Conservation (phyloP, 176 grass and related monocot genomes). For the Otatea glauca region DNA sequence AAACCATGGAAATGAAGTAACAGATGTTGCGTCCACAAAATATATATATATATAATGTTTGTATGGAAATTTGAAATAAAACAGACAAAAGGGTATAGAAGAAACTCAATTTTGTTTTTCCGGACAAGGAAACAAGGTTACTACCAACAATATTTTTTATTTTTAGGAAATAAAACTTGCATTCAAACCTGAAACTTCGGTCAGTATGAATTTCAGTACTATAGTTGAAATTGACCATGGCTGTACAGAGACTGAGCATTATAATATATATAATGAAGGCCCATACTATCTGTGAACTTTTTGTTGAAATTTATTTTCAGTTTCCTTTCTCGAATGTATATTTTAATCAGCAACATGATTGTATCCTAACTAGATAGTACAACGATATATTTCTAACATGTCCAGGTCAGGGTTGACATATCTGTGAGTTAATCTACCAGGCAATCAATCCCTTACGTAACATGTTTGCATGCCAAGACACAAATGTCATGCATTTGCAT, state of each 20-base stretch:
- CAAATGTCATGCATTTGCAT: background rate
- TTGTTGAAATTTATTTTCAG: background rate
- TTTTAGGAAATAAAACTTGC: background rate
- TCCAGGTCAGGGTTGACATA: conserved; percentile 12
- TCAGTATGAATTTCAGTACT: background rate
- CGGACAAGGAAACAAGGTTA: background rate
- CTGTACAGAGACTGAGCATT: background rate
- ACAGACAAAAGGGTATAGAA: background rate
- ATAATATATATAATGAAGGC: background rate
- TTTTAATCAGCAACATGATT: background rate
- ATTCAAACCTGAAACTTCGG: background rate
- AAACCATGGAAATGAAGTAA: background rate
- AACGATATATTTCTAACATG: background rate
- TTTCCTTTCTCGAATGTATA: background rate
- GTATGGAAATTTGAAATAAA: background rate
- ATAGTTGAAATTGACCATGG: background rate
- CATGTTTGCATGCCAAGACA: conserved; percentile 6
- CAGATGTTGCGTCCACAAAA: background rate
- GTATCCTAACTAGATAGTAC: background rate
- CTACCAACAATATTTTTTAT: background rate
- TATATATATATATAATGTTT: background rate
- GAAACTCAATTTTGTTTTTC: background rate
- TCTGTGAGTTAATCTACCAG: background rate
- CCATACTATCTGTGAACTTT: background rate
- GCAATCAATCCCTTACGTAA: background rate